phyloP scores from a whole-genome alignment of 371 early-diverging fungal species.

The Parasitella parasitica region DNA sequence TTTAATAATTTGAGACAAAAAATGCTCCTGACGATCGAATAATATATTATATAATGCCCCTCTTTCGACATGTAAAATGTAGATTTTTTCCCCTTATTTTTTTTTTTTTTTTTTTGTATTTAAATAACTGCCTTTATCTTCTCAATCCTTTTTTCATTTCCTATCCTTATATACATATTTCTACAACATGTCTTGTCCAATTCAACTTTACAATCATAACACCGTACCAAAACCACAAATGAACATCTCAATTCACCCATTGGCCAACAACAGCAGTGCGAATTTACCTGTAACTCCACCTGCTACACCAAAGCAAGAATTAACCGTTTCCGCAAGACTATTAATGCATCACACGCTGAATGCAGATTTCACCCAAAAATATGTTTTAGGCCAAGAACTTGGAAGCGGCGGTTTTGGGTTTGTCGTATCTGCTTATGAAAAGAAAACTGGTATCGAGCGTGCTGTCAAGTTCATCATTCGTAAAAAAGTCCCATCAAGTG shows the following conservation, averaged over 20 bases:
- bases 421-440: conserved; percentile 65
- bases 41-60: not conserved
- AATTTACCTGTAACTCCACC: conserved; percentile 12
- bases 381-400: conserved; percentile 65
- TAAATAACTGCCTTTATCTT: not conserved
- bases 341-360: conserved; percentile 45
- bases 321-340: conserved; percentile 44
- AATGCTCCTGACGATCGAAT: conserved; percentile 25
- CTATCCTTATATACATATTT: not conserved
- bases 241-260: conserved; percentile 18
- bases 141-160: not conserved
- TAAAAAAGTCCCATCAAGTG: conserved; percentile 58
- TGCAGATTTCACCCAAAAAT: conserved; percentile 53
- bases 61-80: no score
- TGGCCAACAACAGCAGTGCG: not conserved
- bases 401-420: conserved; percentile 85
- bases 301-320: conserved; percentile 25
- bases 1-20: conserved; percentile 7
- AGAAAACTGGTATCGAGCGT: conserved; percentile 54
- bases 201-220: conserved; percentile 27
- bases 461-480: conserved; percentile 83
- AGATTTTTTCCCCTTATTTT: not conserved
- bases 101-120: not conserved
- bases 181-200: conserved; percentile 12
- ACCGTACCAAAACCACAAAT: conserved; percentile 5